Conservation (phyloP, 202 grass and related monocot genomes). For the Eragrostis tef region DNA sequence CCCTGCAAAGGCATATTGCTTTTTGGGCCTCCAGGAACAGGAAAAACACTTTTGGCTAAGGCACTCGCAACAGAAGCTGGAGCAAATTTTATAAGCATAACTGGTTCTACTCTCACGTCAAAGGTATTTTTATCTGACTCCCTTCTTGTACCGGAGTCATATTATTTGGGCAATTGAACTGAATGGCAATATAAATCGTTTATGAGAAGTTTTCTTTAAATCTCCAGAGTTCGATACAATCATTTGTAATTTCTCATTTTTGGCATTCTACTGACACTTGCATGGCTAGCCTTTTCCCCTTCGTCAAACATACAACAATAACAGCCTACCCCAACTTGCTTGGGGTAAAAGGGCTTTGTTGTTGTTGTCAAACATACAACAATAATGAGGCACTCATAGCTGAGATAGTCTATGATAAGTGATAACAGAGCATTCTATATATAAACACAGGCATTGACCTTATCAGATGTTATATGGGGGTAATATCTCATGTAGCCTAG, state of each 20-base stretch:
- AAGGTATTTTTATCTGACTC: conserved; percentile 62
- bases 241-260: background rate
- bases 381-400: background rate
- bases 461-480: conserved; percentile 29
- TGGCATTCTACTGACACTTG: conserved; percentile 25
- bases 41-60: conserved; percentile 97
- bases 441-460: background rate
- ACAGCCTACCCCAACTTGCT: too few relatives aligned
- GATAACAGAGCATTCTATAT: conserved; percentile 22
- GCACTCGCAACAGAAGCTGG: conserved; percentile 98
- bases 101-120: conserved; percentile 87
- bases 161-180: conserved; percentile 28
- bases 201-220: conserved; percentile 27
- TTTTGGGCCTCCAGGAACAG: conserved; percentile 96
- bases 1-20: conserved; percentile 98
- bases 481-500: conserved; percentile 38
- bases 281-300: background rate
- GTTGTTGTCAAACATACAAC: too few relatives aligned
- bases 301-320: background rate
- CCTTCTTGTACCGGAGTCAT: conserved; percentile 3
- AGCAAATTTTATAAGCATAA: conserved; percentile 96
- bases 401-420: conserved; percentile 17
- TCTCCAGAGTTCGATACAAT: background rate
- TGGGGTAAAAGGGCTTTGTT: too few relatives aligned
- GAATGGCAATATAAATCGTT: conserved; percentile 2